These are phyloP conservation scores for Fusarium circinatum DNA, from an alignment of 2,329 filamentous ascomycete genomes.

Conservation along the genomic window DNA sequence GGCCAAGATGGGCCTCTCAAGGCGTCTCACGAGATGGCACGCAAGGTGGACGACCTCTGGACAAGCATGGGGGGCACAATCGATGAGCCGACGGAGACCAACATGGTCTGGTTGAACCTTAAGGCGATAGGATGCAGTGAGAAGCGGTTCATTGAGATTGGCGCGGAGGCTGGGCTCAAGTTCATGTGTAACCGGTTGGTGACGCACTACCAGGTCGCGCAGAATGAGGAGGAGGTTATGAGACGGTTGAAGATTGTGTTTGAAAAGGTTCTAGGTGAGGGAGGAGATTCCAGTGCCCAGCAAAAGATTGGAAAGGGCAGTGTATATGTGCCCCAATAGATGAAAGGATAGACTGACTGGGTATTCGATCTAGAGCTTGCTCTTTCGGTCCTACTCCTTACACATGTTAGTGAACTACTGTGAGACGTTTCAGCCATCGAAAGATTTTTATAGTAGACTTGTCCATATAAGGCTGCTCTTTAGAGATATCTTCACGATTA, in stretches of 20 bases:
- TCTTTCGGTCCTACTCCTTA: not conserved
- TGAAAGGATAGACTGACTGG: not conserved
- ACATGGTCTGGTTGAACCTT: constrained; percentile 89
- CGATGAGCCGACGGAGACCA: constrained; percentile 80
- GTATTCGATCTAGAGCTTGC: not conserved
- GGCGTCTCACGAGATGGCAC: constrained; percentile 70
- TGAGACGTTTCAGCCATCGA: not conserved
- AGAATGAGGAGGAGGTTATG: constrained; percentile 69
- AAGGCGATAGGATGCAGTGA: constrained; percentile 62
- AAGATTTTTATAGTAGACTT: not conserved
- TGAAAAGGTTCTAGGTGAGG: constrained; percentile 45
- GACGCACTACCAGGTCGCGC: constrained; percentile 69
- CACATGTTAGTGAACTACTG: not conserved
- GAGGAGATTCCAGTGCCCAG: constrained; percentile 6
- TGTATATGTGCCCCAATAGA: constrained; percentile 41
- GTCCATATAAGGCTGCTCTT: not conserved
- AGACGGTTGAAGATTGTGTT: constrained; percentile 67
- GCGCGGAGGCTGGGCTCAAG: constrained; percentile 55
- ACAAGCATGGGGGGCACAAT: constrained; percentile 74
- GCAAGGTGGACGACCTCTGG: constrained; percentile 76
- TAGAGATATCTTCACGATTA: not conserved
- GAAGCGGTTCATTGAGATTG: constrained; percentile 53
- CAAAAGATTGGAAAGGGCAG: constrained; percentile 40
- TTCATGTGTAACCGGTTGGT: constrained; percentile 56
- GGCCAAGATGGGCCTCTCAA: constrained; percentile 66